phyloP scores from a whole-genome alignment of 2,329 filamentous ascomycete species.

The Fusarium newnesense region DNA sequence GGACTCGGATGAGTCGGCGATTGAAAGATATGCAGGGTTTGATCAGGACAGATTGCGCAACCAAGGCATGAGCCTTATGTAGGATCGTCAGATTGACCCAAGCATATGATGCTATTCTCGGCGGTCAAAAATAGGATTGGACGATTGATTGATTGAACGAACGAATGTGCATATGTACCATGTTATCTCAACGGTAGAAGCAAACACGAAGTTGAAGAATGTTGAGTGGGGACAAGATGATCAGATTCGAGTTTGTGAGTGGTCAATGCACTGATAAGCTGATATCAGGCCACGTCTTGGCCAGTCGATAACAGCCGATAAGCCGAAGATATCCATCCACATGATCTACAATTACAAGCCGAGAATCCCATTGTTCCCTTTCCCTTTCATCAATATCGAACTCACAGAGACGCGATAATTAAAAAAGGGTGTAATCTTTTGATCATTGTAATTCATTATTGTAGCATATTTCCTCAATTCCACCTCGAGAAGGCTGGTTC shows the following conservation, averaged over 20 bases:
- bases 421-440: too few species aligned
- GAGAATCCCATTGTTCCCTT: neutral
- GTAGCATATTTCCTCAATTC: too few species aligned
- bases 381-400: neutral
- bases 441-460: too few species aligned
- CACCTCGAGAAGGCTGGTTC: too few species aligned
- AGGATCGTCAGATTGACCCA: neutral
- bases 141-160: too few species aligned
- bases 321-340: neutral
- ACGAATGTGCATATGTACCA: neutral
- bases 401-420: neutral
- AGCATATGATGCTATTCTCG: neutral
- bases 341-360: neutral
- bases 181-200: neutral
- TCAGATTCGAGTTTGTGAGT: neutral
- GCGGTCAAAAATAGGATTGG: too few species aligned
- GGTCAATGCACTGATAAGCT: neutral
- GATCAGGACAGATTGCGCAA: neutral
- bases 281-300: neutral
- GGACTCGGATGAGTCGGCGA: slow-evolving; percentile 17
- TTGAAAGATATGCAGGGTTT: slow-evolving; percentile 1
- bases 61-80: neutral
- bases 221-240: neutral
- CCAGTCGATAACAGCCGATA: neutral
- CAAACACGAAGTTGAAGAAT: neutral